These are phyloP conservation scores for Penicillium sp. DNA, from an alignment of 2,329 filamentous ascomycete species.

Conservation along the genomic window DNA sequence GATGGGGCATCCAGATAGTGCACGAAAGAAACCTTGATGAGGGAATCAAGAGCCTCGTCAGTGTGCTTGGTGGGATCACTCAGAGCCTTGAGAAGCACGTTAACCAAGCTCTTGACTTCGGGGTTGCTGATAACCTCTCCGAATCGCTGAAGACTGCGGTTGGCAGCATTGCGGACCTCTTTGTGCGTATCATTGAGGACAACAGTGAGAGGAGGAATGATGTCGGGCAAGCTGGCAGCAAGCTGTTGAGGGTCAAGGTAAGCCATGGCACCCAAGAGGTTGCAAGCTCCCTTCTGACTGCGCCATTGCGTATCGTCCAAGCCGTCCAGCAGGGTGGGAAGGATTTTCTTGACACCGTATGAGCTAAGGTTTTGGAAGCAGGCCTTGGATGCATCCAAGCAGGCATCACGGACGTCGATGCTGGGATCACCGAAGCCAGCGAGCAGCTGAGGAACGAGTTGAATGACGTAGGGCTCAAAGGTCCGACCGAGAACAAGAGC, in stretches of 20 bases:
- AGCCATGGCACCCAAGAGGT: conserved; percentile 95
- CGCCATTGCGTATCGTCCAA: conserved; percentile 96
- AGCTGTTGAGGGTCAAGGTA: conserved; percentile 96
- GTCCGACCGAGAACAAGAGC: conserved; percentile 81
- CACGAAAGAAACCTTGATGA: conserved; percentile 98
- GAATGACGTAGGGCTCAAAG: conserved; percentile 96
- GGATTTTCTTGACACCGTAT: conserved; percentile 90
- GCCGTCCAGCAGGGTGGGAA: conserved; percentile 87
- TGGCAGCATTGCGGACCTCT: conserved; percentile 87
- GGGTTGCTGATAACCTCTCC: conserved; percentile 98
- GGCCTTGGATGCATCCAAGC: conserved; percentile 88
- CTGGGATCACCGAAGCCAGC: conserved; percentile 86
- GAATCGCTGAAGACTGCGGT: conserved; percentile 94
- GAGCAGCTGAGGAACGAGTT: conserved; percentile 88
- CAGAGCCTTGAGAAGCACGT: conserved; percentile 89
- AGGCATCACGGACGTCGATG: conserved; percentile 87
- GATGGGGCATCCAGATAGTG: conserved; percentile 99
- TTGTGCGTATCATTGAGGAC: conserved; percentile 98
- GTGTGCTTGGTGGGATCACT: conserved; percentile 98
- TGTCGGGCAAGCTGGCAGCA: conserved; percentile 87
- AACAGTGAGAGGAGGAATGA: conserved; percentile 91
- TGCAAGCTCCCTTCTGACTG: conserved; percentile 97
- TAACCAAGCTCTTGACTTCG: conserved; percentile 90
- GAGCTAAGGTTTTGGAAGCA: conserved; percentile 93
- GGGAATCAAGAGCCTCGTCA: conserved; percentile 85